Evolutionary conservation across 768 basidiomycete species (phyloP).

Genomic region (Lanmaoa rubissima): DNA sequence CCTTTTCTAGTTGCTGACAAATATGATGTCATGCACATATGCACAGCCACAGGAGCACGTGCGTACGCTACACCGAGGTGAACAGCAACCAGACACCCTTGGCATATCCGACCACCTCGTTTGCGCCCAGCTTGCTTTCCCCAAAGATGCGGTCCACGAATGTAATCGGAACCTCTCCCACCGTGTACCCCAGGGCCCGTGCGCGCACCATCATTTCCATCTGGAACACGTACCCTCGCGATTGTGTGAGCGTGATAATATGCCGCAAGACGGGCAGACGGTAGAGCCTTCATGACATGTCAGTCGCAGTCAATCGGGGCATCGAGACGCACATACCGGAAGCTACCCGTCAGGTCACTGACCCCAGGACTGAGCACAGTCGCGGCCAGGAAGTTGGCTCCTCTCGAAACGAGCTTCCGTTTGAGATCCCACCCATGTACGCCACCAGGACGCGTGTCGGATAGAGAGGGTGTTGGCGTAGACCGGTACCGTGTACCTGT

Average conservation of each 20-base stretch:
- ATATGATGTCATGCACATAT: conserved; percentile 20
- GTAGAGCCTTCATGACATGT: conserved; percentile 55
- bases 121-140: conserved; percentile 87
- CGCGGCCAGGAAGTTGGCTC: conserved; percentile 88
- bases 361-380: conserved; percentile 83
- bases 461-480: conserved; percentile 52
- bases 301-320: background rate
- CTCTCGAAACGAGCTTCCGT: conserved; percentile 82
- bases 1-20: conserved; percentile 19
- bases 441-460: conserved; percentile 70
- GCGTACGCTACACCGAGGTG: conserved; percentile 52
- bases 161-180: conserved; percentile 91
- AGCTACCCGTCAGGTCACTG: conserved; percentile 88
- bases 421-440: conserved; percentile 93
- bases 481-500: conserved; percentile 88
- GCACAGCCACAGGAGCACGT: conserved; percentile 5
- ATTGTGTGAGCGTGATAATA: conserved; percentile 81
- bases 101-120: conserved; percentile 83
- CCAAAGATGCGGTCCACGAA: conserved; percentile 94
- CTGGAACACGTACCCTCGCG: conserved; percentile 94
- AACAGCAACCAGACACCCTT: conserved; percentile 86
- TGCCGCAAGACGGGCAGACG: conserved; percentile 71
- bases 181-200: conserved; percentile 74
- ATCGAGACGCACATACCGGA: conserved; percentile 54
- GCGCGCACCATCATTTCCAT: conserved; percentile 99